Evolutionary conservation across 805 yeast species (phyloP), one percentile per base, ranked within the genome.

Genomic region (Citeromyces nyonsensis): DNA sequence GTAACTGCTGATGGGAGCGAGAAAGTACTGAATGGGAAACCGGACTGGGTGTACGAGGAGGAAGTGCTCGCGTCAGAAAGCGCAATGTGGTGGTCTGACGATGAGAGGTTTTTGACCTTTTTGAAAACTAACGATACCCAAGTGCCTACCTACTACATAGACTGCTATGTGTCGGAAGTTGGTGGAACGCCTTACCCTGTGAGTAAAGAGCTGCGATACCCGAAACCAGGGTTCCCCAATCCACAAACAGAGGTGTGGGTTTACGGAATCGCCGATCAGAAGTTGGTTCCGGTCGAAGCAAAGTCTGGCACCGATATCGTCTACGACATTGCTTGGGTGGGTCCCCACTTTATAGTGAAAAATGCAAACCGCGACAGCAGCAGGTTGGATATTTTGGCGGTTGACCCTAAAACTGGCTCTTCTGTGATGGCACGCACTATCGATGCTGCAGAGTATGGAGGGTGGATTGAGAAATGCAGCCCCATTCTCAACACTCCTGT

Each of bases 21-120:
- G 1, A 52, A 61, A 11, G 54, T 78, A 4, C 61, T 65, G 38
- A 74, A 80, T 41, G 94, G 83, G 5, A 74, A 63, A 39, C 73
- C 86, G 0, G 91, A 80, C 44, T 81, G 93, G 91, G 75, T 80
- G 2, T 80, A 80, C 48, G 93, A 81, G 48, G 93, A 81, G 45
- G 94, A 81, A 44, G 81, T 81, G 1, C 51, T 73, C 9, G 63
- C 63, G 0, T 43, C 54, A 10, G 86, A 77, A 38, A 52, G 48
- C 25, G 71, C 79, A 1, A 54, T 79, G 9, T 79, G 84, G 80
- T 80, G 88, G 85, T 56, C 75, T 10, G 75, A 78, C 1, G 70
- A 72, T 39, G 80, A 75, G 40, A 48, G 68, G 2, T 56, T 56
- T 34, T 38, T 79, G 30, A 56, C 75, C 0, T 81, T 58, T 42